Evolutionary conservation across 768 basidiomycete genomes (phyloP), one percentile per base, ranked within the genome.

Genomic region (Leucocoprinus sp.): DNA sequence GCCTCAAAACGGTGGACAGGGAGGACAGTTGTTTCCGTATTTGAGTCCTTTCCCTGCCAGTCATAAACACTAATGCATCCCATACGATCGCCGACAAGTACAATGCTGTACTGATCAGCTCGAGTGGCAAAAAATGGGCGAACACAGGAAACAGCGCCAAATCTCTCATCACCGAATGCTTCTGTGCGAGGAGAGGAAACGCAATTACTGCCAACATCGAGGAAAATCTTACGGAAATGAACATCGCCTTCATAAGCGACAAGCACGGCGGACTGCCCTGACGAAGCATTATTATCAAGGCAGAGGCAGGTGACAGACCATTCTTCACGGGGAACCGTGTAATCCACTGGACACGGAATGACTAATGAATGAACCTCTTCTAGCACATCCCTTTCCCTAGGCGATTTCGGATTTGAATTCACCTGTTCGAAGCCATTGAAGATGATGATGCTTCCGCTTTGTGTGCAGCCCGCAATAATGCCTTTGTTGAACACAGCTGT

Each of bases 21-120:
- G 12, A 43, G 40, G 19, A 69, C 36, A 31, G 55, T 21, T 3
- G 43, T 24, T 6, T 31, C 39, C 3, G 37, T 26, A 28, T 45
- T 24, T 23, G 15, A 23, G 48, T 14, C 8, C 33, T 18, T 50
- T 33, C 17, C 52, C 48, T 19, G 50, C 73, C 75, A 83, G 27
- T 75, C 67, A 54, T 82, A 87, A 3, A 86, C 61, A 45, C 69
- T 76, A 35, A 88, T 60, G 33, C 68, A 77, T 1, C 87, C 87
- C 19, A 84, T 64, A 18, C 66, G 62, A 56, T 89, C 82, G 2
- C 88, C 87, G 1, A 64, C 66, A 7, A 88, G 54, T 24, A 88
- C 59, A 56, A 85, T 76, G 54, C 68, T 74, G 8, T 57, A 53
- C 41, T 74, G 67, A 15, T 47, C 43, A 19, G 50, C 39, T 28